Base-by-base conservation (phyloP, 257 asterid species). In the Craterostigma plantagineum region DNA sequence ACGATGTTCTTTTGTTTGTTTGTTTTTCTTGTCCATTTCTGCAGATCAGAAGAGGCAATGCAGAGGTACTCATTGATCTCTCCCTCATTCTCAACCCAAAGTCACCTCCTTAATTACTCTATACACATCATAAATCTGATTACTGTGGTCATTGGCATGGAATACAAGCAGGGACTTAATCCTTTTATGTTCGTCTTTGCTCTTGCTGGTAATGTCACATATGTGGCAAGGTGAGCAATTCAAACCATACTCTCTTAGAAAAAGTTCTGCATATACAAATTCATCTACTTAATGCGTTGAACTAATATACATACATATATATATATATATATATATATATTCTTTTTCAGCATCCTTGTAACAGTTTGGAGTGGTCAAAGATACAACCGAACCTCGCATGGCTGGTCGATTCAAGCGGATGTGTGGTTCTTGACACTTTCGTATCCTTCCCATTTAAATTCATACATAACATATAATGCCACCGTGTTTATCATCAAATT, bases 161-260 rank as follows among this genome's bases (percentile, higher is more conserved):
- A 7, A 48, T 17, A 30, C 50, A 14, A 42, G 50, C 62, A 72
- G 92, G 93, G 93, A 50, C 75, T 80, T 46, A 80, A 80, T 63
- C 81, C 93, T 4, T 52, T 63, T 38, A 80, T 80, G 93, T 80
- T 80, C 49, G 57, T 76, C 42, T 73, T 80, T 63, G 93, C 93
- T 45, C 56, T 80, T 44, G n/a, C 76, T 33, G 93, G 91, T 33
- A 80, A 80, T 35, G 37, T 56, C 35, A 68, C 91, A 23, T 80
- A 80, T 60, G 71, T 76, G 59, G 85, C 79, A 39, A 80, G 93
- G 93, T 76, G 51, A 63, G 62, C 48, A 35, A 27, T 7, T 13
- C 14, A 36, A 36, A 9, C 8, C 30, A 43, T 14, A 12, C 27
- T 16, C 23, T 16, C 23, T 43, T 43, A 9, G 1, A 4, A 8